These are phyloP conservation scores for Podospora fimiseda DNA, from an alignment of 495 filamentous ascomycete genomes.

Conservation along the genomic window DNA sequence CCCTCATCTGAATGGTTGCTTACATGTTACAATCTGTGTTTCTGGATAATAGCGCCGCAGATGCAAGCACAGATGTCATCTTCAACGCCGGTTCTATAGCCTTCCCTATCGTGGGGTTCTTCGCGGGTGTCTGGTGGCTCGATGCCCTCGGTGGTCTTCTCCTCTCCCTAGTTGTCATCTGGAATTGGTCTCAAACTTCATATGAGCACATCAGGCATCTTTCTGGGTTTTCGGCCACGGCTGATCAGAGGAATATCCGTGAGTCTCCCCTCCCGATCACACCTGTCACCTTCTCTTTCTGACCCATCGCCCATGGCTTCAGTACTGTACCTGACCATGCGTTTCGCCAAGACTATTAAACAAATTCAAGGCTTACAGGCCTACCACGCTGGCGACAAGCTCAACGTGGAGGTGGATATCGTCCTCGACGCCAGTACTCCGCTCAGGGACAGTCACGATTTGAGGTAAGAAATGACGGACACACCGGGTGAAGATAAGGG, in stretches of 20 bases:
- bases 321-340: slow-evolving; percentile 87
- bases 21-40: too few species aligned
- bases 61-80: slow-evolving; percentile 53
- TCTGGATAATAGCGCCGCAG: slow-evolving; percentile 18
- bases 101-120: slow-evolving; percentile 75
- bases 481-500: too few species aligned
- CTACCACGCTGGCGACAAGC: slow-evolving; percentile 83
- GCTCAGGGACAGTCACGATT: slow-evolving; percentile 79
- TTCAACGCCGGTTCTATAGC: slow-evolving; percentile 91
- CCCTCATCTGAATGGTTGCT: too few species aligned
- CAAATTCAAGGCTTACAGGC: slow-evolving; percentile 84
- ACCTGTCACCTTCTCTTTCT: slow-evolving; percentile 1
- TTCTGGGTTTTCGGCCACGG: slow-evolving; percentile 71
- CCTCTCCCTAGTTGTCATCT: slow-evolving; percentile 75
- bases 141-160: slow-evolving; percentile 79
- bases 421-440: slow-evolving; percentile 74
- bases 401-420: slow-evolving; percentile 71
- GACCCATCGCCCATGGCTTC: not conserved
- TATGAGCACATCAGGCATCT: slow-evolving; percentile 75
- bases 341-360: slow-evolving; percentile 82
- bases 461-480: too few species aligned
- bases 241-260: slow-evolving; percentile 73
- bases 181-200: slow-evolving; percentile 75
- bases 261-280: slow-evolving; percentile 5
- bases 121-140: slow-evolving; percentile 73